These are phyloP conservation scores for Davidsoniella neocaledoniae DNA, from an alignment of 2,329 filamentous ascomycete genomes.

Conservation along the genomic window DNA sequence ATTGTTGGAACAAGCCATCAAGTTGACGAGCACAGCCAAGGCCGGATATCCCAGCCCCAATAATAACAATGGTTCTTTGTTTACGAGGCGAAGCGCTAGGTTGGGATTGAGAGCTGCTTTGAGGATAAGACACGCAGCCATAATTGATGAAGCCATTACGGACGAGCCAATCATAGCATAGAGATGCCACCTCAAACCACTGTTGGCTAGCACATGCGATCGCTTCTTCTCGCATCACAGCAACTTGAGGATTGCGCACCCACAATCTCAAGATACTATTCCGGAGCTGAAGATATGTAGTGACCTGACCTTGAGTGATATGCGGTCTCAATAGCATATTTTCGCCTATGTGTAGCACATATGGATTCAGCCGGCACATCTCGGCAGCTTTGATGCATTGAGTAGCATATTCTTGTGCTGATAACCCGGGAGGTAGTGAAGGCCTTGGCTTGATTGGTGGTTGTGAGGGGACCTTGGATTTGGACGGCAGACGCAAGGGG, in stretches of 20 bases:
- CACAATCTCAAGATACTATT: slow-evolving; percentile 87
- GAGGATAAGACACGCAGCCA: slow-evolving; percentile 46
- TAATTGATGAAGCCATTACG: slow-evolving; percentile 93
- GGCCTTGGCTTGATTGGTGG: slow-evolving; percentile 40
- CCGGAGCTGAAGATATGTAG: slow-evolving; percentile 86
- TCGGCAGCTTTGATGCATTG: slow-evolving; percentile 85
- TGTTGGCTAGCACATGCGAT: slow-evolving; percentile 76
- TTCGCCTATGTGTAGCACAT: slow-evolving; percentile 70
- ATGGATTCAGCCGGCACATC: slow-evolving; percentile 76
- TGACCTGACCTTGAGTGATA: slow-evolving; percentile 77
- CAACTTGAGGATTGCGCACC: slow-evolving; percentile 69
- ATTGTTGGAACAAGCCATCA: slow-evolving; percentile 69
- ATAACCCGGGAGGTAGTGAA: slow-evolving; percentile 64
- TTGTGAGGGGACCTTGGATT: slow-evolving; percentile 1
- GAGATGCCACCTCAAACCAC: slow-evolving; percentile 75
- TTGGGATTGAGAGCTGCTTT: slow-evolving; percentile 36
- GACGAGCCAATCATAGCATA: slow-evolving; percentile 85
- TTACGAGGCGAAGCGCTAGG: slow-evolving; percentile 23
- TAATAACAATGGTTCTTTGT: slow-evolving; percentile 62
- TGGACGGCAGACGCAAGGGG: neutral
- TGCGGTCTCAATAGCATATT: slow-evolving; percentile 65
- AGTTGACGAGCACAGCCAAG: slow-evolving; percentile 84
- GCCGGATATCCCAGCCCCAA: slow-evolving; percentile 90
- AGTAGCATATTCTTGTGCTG: slow-evolving; percentile 64
- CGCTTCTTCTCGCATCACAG: slow-evolving; percentile 69